Percentiles rank a stretch among this genome's conserved stretches.
These are phyloP conservation scores for Cyclotella baltica DNA, from an alignment of 108 stramenopile species.

Conservation along the genomic window DNA sequence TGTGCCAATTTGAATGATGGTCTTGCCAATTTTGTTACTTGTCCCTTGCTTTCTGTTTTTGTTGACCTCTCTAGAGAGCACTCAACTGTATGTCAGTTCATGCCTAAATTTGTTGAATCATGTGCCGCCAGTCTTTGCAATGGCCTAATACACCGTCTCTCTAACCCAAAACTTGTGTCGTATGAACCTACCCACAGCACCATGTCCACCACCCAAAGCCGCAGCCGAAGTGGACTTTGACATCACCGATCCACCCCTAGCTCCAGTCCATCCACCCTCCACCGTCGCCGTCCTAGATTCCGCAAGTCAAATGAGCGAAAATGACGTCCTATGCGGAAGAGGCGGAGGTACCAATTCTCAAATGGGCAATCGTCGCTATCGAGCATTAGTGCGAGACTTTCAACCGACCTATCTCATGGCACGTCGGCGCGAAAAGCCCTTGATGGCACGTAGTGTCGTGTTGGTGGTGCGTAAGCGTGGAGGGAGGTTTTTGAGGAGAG, in stretches of 20 bases:
- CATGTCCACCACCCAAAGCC: slow-evolving; percentile 63
- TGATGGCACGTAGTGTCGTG: slow-evolving; percentile 85
- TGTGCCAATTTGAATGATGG: too few relatives aligned
- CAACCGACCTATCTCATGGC: slow-evolving; percentile 90
- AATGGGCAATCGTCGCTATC: slow-evolving; percentile 86
- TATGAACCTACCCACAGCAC: slow-evolving; percentile 1
- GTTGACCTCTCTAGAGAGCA: too few relatives aligned
- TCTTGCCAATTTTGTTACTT: too few relatives aligned
- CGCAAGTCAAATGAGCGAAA: slow-evolving; percentile 63
- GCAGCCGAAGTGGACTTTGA: slow-evolving; percentile 83
- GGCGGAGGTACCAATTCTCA: slow-evolving; percentile 92
- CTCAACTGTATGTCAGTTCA: too few relatives aligned
- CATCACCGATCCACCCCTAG: slow-evolving; percentile 76
- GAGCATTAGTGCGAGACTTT: slow-evolving; percentile 84
- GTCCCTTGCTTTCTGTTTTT: too few relatives aligned
- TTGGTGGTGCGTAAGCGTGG: slow-evolving; percentile 84
- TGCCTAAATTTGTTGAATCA: too few relatives aligned
- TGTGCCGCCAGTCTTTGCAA: too few relatives aligned
- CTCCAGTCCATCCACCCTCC: slow-evolving; percentile 65
- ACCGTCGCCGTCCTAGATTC: slow-evolving; percentile 62
- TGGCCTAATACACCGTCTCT: too few relatives aligned
- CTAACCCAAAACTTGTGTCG: too few relatives aligned
- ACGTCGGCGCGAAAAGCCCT: slow-evolving; percentile 83
- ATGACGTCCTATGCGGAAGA: slow-evolving; percentile 86
- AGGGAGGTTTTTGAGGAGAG: slow-evolving; percentile 82